phyloP scores from a whole-genome alignment of 2,329 filamentous ascomycete species.

The Colletotrichum sansevieriae region DNA sequence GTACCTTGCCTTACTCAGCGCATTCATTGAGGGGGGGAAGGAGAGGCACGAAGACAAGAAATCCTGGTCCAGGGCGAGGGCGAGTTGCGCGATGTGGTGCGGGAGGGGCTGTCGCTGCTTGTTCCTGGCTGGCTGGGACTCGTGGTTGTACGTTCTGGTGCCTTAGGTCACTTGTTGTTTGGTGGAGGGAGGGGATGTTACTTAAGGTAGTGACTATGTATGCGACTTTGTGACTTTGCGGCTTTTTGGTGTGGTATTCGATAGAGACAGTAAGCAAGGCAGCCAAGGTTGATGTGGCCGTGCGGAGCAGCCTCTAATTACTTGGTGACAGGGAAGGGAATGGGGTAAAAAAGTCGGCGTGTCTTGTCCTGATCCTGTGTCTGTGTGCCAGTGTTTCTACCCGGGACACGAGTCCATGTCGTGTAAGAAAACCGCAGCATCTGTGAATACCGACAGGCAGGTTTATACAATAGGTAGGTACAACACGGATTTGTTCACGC shows the following conservation, averaged over 20 bases:
- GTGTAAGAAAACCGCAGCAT: neutral
- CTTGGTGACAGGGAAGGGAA: slow-evolving; percentile 21
- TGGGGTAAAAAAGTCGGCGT: slow-evolving; percentile 35
- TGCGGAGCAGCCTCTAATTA: slow-evolving; percentile 7
- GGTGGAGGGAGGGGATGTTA: neutral
- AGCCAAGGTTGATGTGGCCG: slow-evolving; percentile 22
- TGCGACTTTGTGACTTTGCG: neutral
- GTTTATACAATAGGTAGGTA: too few relatives aligned
- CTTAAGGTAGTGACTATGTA: too few relatives aligned
- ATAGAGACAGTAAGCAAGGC: neutral
- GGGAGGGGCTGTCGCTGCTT: neutral
- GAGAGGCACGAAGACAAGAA: neutral
- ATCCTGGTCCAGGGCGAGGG: slow-evolving; percentile 7
- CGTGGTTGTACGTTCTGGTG: neutral
- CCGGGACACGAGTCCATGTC: neutral
- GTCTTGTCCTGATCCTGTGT: slow-evolving; percentile 17
- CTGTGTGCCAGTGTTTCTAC: slow-evolving; percentile 15
- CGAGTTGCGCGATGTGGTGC: too few relatives aligned
- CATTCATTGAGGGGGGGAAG: too few relatives aligned
- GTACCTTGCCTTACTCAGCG: too few relatives aligned
- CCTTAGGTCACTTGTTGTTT: neutral
- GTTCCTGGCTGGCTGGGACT: slow-evolving; percentile 11
- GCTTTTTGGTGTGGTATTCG: neutral
- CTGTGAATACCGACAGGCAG: neutral
- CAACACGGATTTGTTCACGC: too few relatives aligned